Percentiles rank a stretch among this genome's conserved stretches.
These are phyloP conservation scores for Pascua guehoae DNA, from an alignment of 1,284 basidiomycete genomes.

Conservation along the genomic window DNA sequence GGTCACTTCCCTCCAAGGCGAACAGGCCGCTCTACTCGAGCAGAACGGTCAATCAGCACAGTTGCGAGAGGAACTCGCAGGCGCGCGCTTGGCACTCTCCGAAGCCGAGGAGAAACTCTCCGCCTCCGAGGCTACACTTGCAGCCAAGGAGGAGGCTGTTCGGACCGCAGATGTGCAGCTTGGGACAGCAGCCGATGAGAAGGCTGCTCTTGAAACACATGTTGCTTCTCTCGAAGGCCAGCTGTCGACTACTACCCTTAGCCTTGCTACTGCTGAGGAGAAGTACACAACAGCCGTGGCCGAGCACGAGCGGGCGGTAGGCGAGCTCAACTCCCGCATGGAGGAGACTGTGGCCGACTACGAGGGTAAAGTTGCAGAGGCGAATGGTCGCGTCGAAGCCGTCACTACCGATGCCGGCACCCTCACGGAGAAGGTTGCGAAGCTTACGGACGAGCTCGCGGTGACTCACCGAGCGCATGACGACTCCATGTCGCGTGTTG, in stretches of 20 bases:
- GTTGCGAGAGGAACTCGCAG: constrained; percentile 10
- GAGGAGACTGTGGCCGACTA: constrained; percentile 58
- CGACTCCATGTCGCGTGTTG: background rate
- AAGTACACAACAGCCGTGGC: background rate
- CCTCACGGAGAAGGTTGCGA: background rate
- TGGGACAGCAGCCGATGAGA: background rate
- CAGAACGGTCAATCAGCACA: background rate
- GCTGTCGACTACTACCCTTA: background rate
- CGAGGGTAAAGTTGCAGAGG: background rate
- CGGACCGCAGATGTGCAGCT: background rate
- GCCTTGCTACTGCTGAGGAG: background rate
- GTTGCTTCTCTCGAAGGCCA: constrained; percentile 89
- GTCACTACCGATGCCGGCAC: background rate
- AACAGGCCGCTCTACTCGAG: constrained; percentile 5
- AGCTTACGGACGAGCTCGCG: background rate
- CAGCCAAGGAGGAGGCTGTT: constrained; percentile 1
- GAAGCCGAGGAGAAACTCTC: background rate
- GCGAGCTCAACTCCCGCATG: constrained; percentile 54
- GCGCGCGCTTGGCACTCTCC: background rate
- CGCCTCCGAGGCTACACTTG: background rate
- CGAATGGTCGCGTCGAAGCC: background rate
- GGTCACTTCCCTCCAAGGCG: constrained; percentile 1
- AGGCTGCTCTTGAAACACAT: background rate
- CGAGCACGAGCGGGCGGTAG: background rate
- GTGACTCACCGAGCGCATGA: background rate